Base-by-base conservation (phyloP, 78 protist genomes). In the Ministeria vibrans region DNA sequence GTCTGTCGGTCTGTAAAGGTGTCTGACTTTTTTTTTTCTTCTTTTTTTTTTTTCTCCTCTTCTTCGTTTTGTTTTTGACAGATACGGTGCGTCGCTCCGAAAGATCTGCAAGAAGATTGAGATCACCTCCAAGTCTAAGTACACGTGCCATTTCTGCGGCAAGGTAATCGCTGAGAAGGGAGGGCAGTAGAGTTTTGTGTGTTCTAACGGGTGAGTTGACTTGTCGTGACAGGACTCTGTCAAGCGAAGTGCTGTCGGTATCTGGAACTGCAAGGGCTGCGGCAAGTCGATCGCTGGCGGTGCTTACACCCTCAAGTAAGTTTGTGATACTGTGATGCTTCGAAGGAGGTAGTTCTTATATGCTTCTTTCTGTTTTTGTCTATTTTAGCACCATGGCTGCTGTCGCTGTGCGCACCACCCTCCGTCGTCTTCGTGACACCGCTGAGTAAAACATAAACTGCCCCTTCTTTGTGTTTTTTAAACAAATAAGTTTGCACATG, bases 221-320 rank as follows among this genome's bases (percentile, higher is more conserved):
- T 45, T 3, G 15, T 11, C 38, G 4, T 1, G 34, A 25, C 55
- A 83, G 89, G 95, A 91, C 71, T 5, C 92, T 72, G 93, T 97
- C 41, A 87, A 79, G 86, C 86, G 99, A 42, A 53, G 77, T 2
- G 93, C 91, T 44, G 98, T 94, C 62, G 99, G 99, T 76, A 95
- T 97, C 94, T 97, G 99, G 99, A 78, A 78, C 62, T 97, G 99
- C 96, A 64, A n/a, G n/a, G 86, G 94, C 76, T 90, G 96, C 88
- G 49, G 78, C 44, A 92, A 86, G 89, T 78, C 84, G 44, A 38
- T 92, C 27, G 96, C 98, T 46, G 99, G 99, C 41, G 99, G 98
- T 32, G 99, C 99, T 43, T 97, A 87, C 83, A 66, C 91, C 44
- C 63, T 95, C 68, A n/a, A 6, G 91, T 89, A 61, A 0, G 86